Evolutionary conservation across 202 grass and related monocot species (phyloP).

Genomic region (Musa balbisiana): DNA sequence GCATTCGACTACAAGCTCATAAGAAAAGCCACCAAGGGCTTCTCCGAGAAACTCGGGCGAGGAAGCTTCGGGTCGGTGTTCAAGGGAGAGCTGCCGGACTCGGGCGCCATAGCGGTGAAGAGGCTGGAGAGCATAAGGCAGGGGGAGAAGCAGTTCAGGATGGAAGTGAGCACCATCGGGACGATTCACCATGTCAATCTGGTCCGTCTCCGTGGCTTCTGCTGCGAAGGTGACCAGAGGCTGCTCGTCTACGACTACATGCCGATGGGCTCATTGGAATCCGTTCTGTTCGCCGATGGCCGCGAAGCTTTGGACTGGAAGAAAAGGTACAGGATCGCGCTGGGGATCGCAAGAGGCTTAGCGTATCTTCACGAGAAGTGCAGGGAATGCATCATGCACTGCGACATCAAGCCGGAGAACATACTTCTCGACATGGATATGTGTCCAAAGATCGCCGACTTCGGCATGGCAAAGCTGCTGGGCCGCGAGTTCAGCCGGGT

Average conservation of each 20-base stretch:
- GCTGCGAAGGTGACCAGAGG: slow-evolving; percentile 38
- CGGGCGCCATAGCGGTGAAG: slow-evolving; percentile 42
- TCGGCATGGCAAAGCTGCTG: slow-evolving; percentile 83
- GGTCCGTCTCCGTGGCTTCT: slow-evolving; percentile 50
- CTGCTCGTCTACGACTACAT: slow-evolving; percentile 66
- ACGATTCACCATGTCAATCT: slow-evolving; percentile 59
- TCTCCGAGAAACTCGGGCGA: slow-evolving; percentile 42
- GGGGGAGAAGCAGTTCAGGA: slow-evolving; percentile 61
- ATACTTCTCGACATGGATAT: slow-evolving; percentile 47
- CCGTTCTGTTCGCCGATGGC: slow-evolving; percentile 34
- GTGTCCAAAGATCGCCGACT: slow-evolving; percentile 57
- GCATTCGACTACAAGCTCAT: slow-evolving; percentile 46
- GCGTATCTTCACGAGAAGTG: slow-evolving; percentile 75
- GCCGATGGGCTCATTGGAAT: slow-evolving; percentile 49
- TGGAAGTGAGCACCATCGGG: slow-evolving; percentile 58
- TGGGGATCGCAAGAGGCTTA: slow-evolving; percentile 48
- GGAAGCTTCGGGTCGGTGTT: slow-evolving; percentile 56
- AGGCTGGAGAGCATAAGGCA: slow-evolving; percentile 40
- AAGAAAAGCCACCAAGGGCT: slow-evolving; percentile 51
- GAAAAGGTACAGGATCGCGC: slow-evolving; percentile 9
- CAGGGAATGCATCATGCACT: slow-evolving; percentile 64
- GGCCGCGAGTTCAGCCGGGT: slow-evolving; percentile 61
- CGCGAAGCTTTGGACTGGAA: slow-evolving; percentile 30
- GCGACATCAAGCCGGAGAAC: slow-evolving; percentile 50
- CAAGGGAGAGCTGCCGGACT: slow-evolving; percentile 42